Percentiles rank a stretch among this genome's conserved stretches.
These are phyloP conservation scores for Colletotrichum musicola DNA, from an alignment of 2,329 filamentous ascomycete genomes.

Conservation along the genomic window DNA sequence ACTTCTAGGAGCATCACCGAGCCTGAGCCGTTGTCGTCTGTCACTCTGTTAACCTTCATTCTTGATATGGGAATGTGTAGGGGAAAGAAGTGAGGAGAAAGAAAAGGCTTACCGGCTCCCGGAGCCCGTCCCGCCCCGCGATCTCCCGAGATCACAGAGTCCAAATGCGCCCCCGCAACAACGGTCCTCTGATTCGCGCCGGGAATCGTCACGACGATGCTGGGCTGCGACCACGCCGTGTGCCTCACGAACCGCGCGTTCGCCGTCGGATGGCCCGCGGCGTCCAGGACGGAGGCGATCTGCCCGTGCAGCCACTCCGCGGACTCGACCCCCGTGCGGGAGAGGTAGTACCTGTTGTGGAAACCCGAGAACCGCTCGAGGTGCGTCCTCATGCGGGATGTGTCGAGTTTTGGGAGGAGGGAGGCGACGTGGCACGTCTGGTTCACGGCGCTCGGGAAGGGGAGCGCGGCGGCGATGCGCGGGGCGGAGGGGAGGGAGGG, in stretches of 20 bases:
- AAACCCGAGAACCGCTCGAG: constrained; percentile 72
- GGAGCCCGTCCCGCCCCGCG: constrained; percentile 78
- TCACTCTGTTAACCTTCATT: not conserved
- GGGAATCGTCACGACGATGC: constrained; percentile 84
- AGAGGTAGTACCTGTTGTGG: constrained; percentile 77
- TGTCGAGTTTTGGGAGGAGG: constrained; percentile 32
- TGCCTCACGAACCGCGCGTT: constrained; percentile 76
- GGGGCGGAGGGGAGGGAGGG: constrained; percentile 23
- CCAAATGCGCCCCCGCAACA: constrained; percentile 83
- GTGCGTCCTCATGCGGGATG: constrained; percentile 25
- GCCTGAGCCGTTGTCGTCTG: constrained; percentile 82
- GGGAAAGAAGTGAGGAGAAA: no score
- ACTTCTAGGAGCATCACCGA: constrained; percentile 86
- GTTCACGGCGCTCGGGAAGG: constrained; percentile 40
- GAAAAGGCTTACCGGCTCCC: constrained; percentile 59
- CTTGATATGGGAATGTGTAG: not conserved
- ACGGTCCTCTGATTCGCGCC: constrained; percentile 77
- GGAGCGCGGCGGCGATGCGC: constrained; percentile 30
- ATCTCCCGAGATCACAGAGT: constrained; percentile 82
- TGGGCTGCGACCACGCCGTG: constrained; percentile 77
- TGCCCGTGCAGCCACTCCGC: constrained; percentile 80
- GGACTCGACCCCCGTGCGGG: constrained; percentile 75
- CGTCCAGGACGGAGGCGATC: constrained; percentile 71
- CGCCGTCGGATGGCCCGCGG: constrained; percentile 71
- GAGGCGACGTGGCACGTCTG: constrained; percentile 40